Base-by-base conservation (phyloP, 176 grass and related monocot genomes). In the Rhynchospora pubera region DNA sequence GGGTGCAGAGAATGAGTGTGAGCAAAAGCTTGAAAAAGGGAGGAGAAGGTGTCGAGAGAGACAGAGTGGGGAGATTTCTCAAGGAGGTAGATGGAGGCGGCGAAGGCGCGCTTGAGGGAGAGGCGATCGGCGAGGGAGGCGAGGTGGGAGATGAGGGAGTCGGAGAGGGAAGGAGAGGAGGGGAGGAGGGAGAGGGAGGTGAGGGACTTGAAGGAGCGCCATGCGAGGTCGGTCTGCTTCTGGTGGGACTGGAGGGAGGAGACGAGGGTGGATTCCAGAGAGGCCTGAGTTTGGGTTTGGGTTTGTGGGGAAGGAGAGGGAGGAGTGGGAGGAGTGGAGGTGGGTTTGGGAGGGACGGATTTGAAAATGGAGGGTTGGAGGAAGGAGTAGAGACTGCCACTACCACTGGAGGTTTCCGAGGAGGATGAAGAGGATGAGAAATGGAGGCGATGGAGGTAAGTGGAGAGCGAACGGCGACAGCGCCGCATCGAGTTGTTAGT, bases 161-260 rank as follows among this genome's bases (percentile, higher is more conserved):
- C 85, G 26, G 95, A 82, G 78, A 85, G 85, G 78, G 81, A 77
- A 77, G 92, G 90, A 23, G 89, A 89, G 44, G 89, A 89, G 28
- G 82, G 90, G 34, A 88, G 79, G 79, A 68, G 68, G 30, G 92
- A 89, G 21, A 84, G 62, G 6, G 92, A 71, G 7, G 90, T 80
- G 42, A 98, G 89, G 78, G 92, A 80, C 69, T 92, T 94, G 89
- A 98, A 98, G 73, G 84, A 84, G 81, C 90, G 87, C 95, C 95
- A 98, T 63, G 90, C 95, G 42, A 89, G 85, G 42, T 94, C 95
- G 28, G 89, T 70, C 56, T 80, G 66, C 71, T 79, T 70, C 56
- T 80, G 66, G 78, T 79, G 83, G 32, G 88, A 85, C 0, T 77
- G 43, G 82, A 93, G 73, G 22, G 90, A 75, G 32, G 87, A 76